Conservation (phyloP, 441 rosid genomes). For the Kokia cookei region DNA sequence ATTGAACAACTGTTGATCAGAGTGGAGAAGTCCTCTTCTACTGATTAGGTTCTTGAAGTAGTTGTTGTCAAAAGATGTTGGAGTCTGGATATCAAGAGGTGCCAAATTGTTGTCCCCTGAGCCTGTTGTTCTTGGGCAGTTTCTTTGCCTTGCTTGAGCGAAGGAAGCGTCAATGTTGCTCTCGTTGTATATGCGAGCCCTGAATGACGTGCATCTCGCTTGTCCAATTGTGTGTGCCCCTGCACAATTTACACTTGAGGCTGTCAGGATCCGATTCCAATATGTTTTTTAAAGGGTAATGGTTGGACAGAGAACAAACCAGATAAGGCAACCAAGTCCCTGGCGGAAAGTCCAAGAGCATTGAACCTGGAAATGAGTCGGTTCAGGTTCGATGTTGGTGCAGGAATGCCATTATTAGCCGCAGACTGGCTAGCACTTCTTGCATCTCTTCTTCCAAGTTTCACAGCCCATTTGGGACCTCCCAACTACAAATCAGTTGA, state of each 20-base stretch:
- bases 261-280: not conserved
- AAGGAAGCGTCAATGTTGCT: constrained; percentile 57
- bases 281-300: no score
- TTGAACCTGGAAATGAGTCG: constrained; percentile 53
- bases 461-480: constrained; percentile 70
- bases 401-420: constrained; percentile 60
- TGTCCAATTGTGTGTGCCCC: constrained; percentile 52
- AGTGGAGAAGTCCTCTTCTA: constrained; percentile 65
- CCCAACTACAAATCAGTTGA: constrained; percentile 41
- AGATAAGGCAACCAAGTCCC: constrained; percentile 76
- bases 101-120: constrained; percentile 72
- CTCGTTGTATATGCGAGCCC: constrained; percentile 61
- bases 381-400: constrained; percentile 57
- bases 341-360: constrained; percentile 65
- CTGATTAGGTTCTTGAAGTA: constrained; percentile 63
- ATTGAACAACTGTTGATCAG: constrained; percentile 68
- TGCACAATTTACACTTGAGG: constrained; percentile 1
- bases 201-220: constrained; percentile 56
- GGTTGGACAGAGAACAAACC: constrained; percentile 28
- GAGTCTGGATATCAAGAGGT: constrained; percentile 63
- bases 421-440: constrained; percentile 71
- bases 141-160: constrained; percentile 38
- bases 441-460: constrained; percentile 85
- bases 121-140: constrained; percentile 50
- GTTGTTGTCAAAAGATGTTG: constrained; percentile 54